Evolutionary conservation across 2,329 filamentous ascomycete species (phyloP), one percentile per base, ranked within the genome.

Genomic region (Sclerotinia trifoliorum): DNA sequence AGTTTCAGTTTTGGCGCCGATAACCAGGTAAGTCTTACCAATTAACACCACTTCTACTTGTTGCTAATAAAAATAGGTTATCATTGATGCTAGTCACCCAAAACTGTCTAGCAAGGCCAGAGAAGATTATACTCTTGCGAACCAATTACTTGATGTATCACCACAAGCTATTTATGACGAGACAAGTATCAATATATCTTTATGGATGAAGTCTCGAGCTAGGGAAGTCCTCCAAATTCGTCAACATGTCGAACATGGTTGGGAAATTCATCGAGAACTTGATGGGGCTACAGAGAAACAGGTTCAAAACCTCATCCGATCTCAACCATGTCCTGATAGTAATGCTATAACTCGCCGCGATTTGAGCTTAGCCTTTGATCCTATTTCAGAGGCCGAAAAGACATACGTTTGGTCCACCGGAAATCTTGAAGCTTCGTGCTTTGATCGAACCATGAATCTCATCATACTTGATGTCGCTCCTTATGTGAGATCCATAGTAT

Each of bases 401-500:
- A 74, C 78, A 1, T 75, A 66, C 60, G 70, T 76, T 21, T 72
- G 75, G 49, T 70, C 10, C 75, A 42, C 76, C 79, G 1, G 78
- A 76, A 24, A 81, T 81, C 82, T 93, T 1, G 86, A 88, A 46
- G 83, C 90, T 0, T 94, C 92, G 0, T 87, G 90, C 0, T 93
- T 97, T 72, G 93, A 97, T 74, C 87, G 91, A 55, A 87, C 88
- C 0, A 80, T 90, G 74, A 78, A 79, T 0, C 81, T 89, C 26
- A 86, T 97, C 44, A 84, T 86, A 0, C 81, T 89, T 17, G 95
- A 99, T 71, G 82, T 98, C 2, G 94, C 93, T 0, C 95, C 96
- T 0, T 98, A 92, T 77, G 86, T 98, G n/a, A 90, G 96, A 15
- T 84, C 85, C 49, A 98, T 99, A 69, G 88, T 94, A 2, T 83